phyloP scores from a whole-genome alignment of 2,329 filamentous ascomycete species.

The Fusarium scirpi region DNA sequence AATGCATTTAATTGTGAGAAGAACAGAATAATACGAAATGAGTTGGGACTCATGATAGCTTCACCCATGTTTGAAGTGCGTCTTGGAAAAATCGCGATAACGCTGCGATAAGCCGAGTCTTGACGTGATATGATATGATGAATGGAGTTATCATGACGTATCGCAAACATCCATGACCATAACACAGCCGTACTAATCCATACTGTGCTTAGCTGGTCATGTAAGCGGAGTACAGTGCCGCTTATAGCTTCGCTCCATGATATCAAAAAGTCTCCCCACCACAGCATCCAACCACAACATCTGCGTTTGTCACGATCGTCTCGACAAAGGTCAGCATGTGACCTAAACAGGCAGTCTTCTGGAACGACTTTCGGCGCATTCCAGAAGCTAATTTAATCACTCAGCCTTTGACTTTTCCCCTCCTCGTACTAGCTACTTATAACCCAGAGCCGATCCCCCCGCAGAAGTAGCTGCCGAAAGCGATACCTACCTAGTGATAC shows the following conservation, averaged over 20 bases:
- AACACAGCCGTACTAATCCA: not conserved
- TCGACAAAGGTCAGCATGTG: slow-evolving; percentile 44
- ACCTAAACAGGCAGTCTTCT: slow-evolving; percentile 44
- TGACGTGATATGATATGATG: slow-evolving; percentile 21
- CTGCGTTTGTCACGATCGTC: slow-evolving; percentile 49
- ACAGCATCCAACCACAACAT: slow-evolving; percentile 46
- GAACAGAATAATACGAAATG: not conserved
- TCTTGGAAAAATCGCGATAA: not conserved
- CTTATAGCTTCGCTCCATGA: not conserved
- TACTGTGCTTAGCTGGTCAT: not conserved
- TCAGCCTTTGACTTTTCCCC: slow-evolving; percentile 26
- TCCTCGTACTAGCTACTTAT: slow-evolving; percentile 40
- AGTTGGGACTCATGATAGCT: not conserved
- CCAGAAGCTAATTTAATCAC: slow-evolving; percentile 26
- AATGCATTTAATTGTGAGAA: slow-evolving; percentile 8
- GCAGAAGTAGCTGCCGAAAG: not conserved
- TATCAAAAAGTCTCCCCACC: slow-evolving; percentile 39
- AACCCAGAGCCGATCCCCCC: slow-evolving; percentile 45
- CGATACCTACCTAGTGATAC: slow-evolving; percentile 7
- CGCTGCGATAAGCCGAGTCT: not conserved
- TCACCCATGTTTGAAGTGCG: not conserved
- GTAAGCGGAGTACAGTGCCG: not conserved
- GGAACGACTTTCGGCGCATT: slow-evolving; percentile 41
- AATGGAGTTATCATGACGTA: slow-evolving; percentile 35
- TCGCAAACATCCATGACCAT: slow-evolving; percentile 2